These are phyloP conservation scores for Aspergillus nomiae DNA, from an alignment of 2,329 filamentous ascomycete species.

Conservation along the genomic window DNA sequence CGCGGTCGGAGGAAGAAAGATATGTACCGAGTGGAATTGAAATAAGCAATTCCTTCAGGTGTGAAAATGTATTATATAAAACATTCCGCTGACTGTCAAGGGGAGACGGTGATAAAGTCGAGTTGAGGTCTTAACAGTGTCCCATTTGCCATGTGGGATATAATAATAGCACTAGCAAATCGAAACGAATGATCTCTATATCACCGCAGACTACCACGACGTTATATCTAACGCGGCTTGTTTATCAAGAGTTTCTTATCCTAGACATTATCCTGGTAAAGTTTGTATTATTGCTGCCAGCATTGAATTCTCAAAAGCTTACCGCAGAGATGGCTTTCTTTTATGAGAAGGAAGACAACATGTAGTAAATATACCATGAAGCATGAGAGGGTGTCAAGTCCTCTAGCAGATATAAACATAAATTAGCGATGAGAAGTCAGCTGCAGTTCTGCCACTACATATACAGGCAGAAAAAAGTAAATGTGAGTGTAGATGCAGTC, in stretches of 20 bases:
- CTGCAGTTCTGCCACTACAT: conserved; percentile 1
- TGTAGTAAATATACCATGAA: not conserved
- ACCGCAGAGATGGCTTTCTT: not conserved
- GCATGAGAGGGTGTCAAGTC: not conserved
- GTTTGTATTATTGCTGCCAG: not conserved
- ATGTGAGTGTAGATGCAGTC: not conserved
- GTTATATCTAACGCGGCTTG: too few species aligned
- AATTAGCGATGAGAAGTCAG: not conserved
- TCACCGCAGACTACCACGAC: not conserved
- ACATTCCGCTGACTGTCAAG: not conserved
- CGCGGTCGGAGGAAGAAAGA: not conserved
- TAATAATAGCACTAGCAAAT: not conserved
- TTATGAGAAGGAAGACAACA: not conserved
- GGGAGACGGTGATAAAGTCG: not conserved
- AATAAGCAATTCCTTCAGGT: not conserved
- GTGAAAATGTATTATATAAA: not conserved
- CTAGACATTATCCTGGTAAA: not conserved
- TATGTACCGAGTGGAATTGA: not conserved
- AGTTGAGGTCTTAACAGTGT: not conserved
- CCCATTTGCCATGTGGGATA: not conserved
- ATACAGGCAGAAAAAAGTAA: not conserved
- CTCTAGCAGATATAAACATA: not conserved
- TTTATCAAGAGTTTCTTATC: not conserved
- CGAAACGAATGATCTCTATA: not conserved
- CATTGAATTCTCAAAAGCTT: not conserved